Conservation (phyloP, 2,329 filamentous ascomycete genomes). For the Xylariaceae sp. region DNA sequence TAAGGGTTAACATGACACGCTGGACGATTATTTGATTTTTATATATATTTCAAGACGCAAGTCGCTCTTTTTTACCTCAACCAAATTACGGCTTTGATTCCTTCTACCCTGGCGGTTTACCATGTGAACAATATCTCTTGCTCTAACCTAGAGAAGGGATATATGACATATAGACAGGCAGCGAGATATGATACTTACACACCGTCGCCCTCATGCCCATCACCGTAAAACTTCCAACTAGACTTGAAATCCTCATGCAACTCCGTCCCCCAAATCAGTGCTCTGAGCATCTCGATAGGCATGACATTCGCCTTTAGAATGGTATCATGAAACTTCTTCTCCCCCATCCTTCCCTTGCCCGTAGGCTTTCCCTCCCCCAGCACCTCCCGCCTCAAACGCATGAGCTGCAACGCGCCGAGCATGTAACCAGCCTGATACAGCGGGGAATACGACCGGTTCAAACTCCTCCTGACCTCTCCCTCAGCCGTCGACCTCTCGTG, state of each 20-base stretch:
- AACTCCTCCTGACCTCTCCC: constrained; percentile 52
- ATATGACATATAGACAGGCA: neutral
- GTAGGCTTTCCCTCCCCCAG: too few species aligned
- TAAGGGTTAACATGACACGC: too few species aligned
- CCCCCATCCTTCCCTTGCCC: constrained; percentile 31
- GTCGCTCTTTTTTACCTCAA: neutral
- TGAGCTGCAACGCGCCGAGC: constrained; percentile 53
- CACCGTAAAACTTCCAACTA: constrained; percentile 45
- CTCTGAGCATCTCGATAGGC: constrained; percentile 49
- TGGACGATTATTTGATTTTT: neutral
- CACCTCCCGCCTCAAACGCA: constrained; percentile 44
- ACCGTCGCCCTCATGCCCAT: neutral
- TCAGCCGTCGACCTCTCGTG: constrained; percentile 56
- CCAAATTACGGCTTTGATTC: neutral
- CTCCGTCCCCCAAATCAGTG: constrained; percentile 38
- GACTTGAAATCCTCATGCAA: constrained; percentile 40
- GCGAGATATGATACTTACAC: too few species aligned
- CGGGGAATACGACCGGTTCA: constrained; percentile 51
- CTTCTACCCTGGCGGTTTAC: neutral
- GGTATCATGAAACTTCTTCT: constrained; percentile 52
- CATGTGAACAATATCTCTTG: too few species aligned
- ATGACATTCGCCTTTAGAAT: constrained; percentile 47
- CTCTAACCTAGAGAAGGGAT: neutral
- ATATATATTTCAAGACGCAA: neutral
- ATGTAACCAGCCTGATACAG: constrained; percentile 57